phyloP scores from a whole-genome alignment of 2,329 filamentous ascomycete species.

The Orbilia brochopaga region DNA sequence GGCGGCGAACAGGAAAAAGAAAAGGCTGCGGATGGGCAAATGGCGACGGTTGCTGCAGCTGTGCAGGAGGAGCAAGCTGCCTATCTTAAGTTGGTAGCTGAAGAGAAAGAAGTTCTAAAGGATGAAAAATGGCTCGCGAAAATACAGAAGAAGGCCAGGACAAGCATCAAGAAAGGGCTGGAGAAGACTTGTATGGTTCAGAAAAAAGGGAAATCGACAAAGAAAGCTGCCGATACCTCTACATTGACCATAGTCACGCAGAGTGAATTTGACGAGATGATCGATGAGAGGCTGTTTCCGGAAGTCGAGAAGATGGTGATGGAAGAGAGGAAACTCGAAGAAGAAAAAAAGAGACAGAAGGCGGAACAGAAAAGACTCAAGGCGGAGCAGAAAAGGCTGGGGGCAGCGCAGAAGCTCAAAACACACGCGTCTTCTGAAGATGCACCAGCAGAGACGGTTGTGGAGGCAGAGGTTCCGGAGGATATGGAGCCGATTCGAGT shows the following conservation, averaged over 20 bases:
- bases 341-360: neutral
- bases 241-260: too few relatives aligned
- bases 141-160: neutral
- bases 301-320: too few relatives aligned
- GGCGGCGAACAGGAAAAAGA: slow-evolving; percentile 7
- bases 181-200: neutral
- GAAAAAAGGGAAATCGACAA: neutral
- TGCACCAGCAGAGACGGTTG: neutral
- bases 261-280: too few relatives aligned
- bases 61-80: slow-evolving; percentile 4
- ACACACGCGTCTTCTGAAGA: slow-evolving; percentile 8
- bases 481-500: neutral
- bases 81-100: slow-evolving; percentile 7
- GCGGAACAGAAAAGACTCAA: neutral
- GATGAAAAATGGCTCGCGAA: slow-evolving; percentile 4
- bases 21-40: neutral
- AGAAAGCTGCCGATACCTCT: neutral
- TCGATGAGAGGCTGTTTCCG: too few relatives aligned
- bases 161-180: neutral
- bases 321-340: neutral
- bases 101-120: slow-evolving; percentile 18
- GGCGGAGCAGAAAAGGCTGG: neutral
- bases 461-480: neutral
- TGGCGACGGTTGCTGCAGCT: slow-evolving; percentile 6
- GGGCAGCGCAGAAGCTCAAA: neutral